Percentiles rank a stretch among this genome's conserved stretches.
phyloP scores from a whole-genome alignment of 2,329 filamentous ascomycete species.

The Talaromyces sp. region DNA sequence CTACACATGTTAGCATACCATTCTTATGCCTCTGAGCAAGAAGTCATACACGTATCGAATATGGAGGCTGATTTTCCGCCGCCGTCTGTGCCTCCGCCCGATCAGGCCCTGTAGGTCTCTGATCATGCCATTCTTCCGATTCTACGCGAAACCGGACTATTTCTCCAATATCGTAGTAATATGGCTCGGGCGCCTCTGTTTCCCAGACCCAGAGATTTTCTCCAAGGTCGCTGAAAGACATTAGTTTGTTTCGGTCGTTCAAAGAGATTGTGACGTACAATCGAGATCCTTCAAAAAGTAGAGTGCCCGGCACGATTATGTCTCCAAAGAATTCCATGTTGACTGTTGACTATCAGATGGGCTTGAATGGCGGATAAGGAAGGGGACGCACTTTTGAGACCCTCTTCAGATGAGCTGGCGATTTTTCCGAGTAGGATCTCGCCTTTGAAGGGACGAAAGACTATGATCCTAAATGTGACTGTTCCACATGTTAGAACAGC shows the following conservation, averaged over 20 bases:
- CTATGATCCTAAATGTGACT: slow-evolving; percentile 91
- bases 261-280: slow-evolving; percentile 53
- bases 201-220: slow-evolving; percentile 85
- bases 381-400: slow-evolving; percentile 61
- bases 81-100: slow-evolving; percentile 53
- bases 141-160: slow-evolving; percentile 81
- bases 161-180: slow-evolving; percentile 89
- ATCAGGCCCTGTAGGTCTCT: slow-evolving; percentile 68
- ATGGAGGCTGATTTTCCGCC: slow-evolving; percentile 57
- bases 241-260: slow-evolving; percentile 1
- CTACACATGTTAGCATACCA: slow-evolving; percentile 24
- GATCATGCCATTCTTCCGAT: slow-evolving; percentile 86
- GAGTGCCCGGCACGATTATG: slow-evolving; percentile 71
- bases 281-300: slow-evolving; percentile 69
- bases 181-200: slow-evolving; percentile 53
- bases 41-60: slow-evolving; percentile 43
- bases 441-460: slow-evolving; percentile 93
- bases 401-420: slow-evolving; percentile 65
- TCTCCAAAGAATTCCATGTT: slow-evolving; percentile 92
- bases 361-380: background rate
- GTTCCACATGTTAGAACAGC: slow-evolving; percentile 11
- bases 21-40: background rate
- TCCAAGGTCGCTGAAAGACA: slow-evolving; percentile 57
- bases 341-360: slow-evolving; percentile 46
- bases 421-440: slow-evolving; percentile 87